A percentile compares a stretch with the other conserved stretches of the same genome.
These are phyloP conservation scores for Knufia fluminis DNA, from an alignment of 2,329 filamentous ascomycete species.

Conservation along the genomic window DNA sequence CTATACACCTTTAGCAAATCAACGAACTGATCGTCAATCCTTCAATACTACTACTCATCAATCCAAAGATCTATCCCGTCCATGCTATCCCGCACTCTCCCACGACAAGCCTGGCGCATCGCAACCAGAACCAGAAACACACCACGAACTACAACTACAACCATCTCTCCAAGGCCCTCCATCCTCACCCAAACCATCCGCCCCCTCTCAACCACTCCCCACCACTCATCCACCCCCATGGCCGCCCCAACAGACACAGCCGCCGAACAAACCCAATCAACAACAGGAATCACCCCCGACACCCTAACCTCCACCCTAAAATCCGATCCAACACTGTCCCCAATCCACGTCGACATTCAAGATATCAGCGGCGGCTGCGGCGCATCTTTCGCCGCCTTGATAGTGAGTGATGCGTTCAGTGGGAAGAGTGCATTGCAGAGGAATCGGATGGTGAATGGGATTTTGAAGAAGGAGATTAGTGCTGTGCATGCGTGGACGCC, in stretches of 20 bases:
- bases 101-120: conserved; percentile 1
- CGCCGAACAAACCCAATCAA: conserved; percentile 32
- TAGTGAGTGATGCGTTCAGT: conserved; percentile 60
- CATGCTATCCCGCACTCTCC: conserved; percentile 5
- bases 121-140: conserved; percentile 4
- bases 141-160: background rate
- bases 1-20: no score
- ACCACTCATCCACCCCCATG: conserved; percentile 18
- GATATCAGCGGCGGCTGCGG: conserved; percentile 79
- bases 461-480: conserved; percentile 78
- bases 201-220: background rate
- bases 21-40: no score
- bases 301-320: conserved; percentile 60
- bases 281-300: conserved; percentile 61
- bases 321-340: conserved; percentile 52
- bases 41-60: no score
- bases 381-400: conserved; percentile 60
- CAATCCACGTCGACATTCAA: conserved; percentile 74
- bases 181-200: background rate
- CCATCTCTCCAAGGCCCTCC: background rate
- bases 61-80: background rate
- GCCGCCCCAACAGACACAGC: conserved; percentile 26
- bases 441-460: conserved; percentile 75
- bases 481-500: conserved; percentile 91
- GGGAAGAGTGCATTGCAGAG: conserved; percentile 70